Percentiles rank a stretch among this genome's conserved stretches.
phyloP scores from a whole-genome alignment of 345 rosid species.

The Fremontodendron californicum region DNA sequence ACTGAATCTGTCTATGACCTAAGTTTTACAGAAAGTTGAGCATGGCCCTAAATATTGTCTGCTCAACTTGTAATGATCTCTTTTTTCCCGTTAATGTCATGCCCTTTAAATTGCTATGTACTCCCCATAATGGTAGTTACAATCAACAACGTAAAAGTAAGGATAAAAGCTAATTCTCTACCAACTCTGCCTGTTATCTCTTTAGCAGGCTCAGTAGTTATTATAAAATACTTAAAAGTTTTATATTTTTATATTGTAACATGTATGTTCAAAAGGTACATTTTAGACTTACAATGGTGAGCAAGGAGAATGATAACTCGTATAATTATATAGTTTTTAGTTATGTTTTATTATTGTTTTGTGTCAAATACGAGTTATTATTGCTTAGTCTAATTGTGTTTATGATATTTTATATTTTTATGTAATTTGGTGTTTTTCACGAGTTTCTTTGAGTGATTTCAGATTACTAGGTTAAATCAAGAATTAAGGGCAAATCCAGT shows the following conservation, averaged over 20 bases:
- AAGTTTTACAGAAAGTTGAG: background rate
- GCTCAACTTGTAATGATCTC: background rate
- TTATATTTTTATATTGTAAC: background rate
- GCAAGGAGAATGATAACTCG: too few species aligned
- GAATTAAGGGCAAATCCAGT: too few species aligned
- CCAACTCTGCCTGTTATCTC: background rate
- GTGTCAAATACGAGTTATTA: too few species aligned
- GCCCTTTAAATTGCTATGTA: background rate
- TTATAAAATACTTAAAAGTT: background rate
- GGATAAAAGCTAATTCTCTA: background rate
- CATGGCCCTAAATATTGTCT: background rate
- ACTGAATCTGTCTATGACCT: background rate
- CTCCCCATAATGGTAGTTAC: background rate
- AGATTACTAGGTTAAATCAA: too few species aligned
- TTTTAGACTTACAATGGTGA: conserved; percentile 68
- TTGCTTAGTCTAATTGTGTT: too few species aligned
- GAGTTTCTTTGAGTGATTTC: too few species aligned
- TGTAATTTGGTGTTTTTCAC: too few species aligned
- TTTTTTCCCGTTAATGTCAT: background rate
- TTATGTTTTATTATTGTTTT: too few species aligned
- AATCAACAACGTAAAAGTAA: background rate
- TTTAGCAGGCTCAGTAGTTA: background rate
- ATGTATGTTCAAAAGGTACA: conserved; percentile 5
- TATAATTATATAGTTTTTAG: too few species aligned
- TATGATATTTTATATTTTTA: too few species aligned